Percentiles rank a stretch among this genome's conserved stretches.
Conservation (phyloP, 495 filamentous ascomycete genomes). For the Sordaria brevicollis region DNA sequence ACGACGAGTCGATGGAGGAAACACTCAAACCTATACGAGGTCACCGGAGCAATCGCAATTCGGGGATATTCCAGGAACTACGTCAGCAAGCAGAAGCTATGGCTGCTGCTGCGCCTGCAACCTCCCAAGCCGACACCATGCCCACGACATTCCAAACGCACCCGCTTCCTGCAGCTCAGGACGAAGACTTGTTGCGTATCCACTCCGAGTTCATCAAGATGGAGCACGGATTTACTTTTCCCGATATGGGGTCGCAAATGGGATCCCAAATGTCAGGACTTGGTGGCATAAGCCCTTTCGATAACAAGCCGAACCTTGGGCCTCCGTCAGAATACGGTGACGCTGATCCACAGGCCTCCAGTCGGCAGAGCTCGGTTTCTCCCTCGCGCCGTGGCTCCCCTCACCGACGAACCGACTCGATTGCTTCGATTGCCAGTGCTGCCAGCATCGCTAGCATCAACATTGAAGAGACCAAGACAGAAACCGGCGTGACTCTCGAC, state of each 20-base stretch:
- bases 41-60: constrained; percentile 20
- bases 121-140: constrained; percentile 31
- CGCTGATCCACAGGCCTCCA: not conserved
- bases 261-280: constrained; percentile 12
- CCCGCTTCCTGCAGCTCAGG: constrained; percentile 39
- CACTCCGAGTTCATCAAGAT: constrained; percentile 41
- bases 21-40: constrained; percentile 40
- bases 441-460: constrained; percentile 48
- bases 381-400: constrained; percentile 25
- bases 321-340: constrained; percentile 6
- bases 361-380: not conserved
- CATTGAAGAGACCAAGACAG: constrained; percentile 43
- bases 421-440: constrained; percentile 37
- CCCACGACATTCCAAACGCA: constrained; percentile 22
- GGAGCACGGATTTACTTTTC: constrained; percentile 32
- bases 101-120: constrained; percentile 14
- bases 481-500: constrained; percentile 74
- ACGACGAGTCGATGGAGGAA: constrained; percentile 49
- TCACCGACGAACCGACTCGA: constrained; percentile 38
- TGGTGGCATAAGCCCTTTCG: constrained; percentile 18
- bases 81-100: constrained; percentile 32
- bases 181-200: constrained; percentile 43
- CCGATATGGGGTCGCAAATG: constrained; percentile 26
- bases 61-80: constrained; percentile 35
- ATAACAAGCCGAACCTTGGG: constrained; percentile 25